Evolutionary conservation across 2,329 filamentous ascomycete species (phyloP), one percentile per base, ranked within the genome.

Genomic region (Coleophoma cylindrospora): DNA sequence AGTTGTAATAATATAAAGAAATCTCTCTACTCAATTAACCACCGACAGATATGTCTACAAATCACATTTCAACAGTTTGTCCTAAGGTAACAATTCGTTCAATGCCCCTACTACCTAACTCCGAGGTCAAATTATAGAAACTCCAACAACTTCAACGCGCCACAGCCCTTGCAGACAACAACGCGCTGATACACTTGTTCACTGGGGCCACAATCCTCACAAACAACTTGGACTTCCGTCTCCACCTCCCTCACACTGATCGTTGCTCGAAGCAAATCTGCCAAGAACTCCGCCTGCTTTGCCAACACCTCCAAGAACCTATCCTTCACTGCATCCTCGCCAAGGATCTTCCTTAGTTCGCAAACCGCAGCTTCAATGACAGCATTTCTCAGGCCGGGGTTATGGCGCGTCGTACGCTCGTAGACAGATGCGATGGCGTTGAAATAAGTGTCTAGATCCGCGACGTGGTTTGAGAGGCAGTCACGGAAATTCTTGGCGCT

Each of bases 121-220:
- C 9, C 27, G 40, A 44, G 10, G 14, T 32, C 21, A 3, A 3
- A 9, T 45, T 22, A 53, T 12, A 21, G 34, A n/a, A 56, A 52
- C 7, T 49, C 50, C 8, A 56, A 22, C 13, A 41, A 44, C 14
- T 38, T 54, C 27, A 44, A 19, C 36, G 48, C 19, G 2, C 56
- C 54, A 49, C 58, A 61, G 6, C n/a, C 34, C 22, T 50, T 52
- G 41, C 58, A 61, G 7, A 38, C 37, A 12, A 48, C 40, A 3
- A 14, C 40, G 32, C 57, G 40, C 11, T 49, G 47, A 48, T 59
- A 61, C 3, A 47, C 46, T 22, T 59, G 50, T 2, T 41, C 37
- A n/a, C 40, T 52, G 7, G 56, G 50, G 14, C 57, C 58, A 51
- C 58, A 61, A 5, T 58, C 50, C 9, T 51, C 45, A 45, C 58